phyloP scores from a whole-genome alignment of 768 basidiomycete genomes.

The Psilocybe subaeruginosa region DNA sequence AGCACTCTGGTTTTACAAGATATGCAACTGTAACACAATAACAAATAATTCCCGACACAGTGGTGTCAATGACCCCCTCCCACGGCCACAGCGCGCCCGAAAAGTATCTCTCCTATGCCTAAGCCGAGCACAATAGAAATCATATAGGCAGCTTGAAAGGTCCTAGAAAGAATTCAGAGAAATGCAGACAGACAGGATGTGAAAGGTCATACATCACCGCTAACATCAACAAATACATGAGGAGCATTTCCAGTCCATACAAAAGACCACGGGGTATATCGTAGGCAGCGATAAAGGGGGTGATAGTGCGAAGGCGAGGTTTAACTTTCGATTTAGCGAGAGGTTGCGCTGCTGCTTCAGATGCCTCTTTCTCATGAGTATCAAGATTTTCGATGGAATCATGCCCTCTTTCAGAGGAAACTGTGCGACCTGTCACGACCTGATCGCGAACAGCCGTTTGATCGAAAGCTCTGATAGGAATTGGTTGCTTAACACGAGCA shows the following conservation, averaged over 20 bases:
- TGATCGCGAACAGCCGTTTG: slow-evolving; percentile 18
- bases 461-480: slow-evolving; percentile 21
- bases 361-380: background rate
- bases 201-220: slow-evolving; percentile 66
- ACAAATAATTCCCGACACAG: background rate
- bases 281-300: slow-evolving; percentile 68
- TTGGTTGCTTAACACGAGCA: background rate
- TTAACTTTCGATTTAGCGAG: slow-evolving; percentile 9
- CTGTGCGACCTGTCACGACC: slow-evolving; percentile 1
- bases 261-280: slow-evolving; percentile 75
- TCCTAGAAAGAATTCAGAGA: slow-evolving; percentile 50
- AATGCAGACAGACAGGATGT: slow-evolving; percentile 1
- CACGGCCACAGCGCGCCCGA: slow-evolving; percentile 52
- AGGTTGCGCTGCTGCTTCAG: background rate
- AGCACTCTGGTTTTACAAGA: background rate
- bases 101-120: slow-evolving; percentile 73
- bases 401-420: background rate
- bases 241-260: slow-evolving; percentile 60
- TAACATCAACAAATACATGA: slow-evolving; percentile 79
- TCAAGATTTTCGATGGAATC: slow-evolving; percentile 5
- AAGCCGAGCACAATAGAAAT: slow-evolving; percentile 73
- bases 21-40: background rate
- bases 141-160: slow-evolving; percentile 79
- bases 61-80: slow-evolving; percentile 20
- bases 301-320: slow-evolving; percentile 37